phyloP scores from a whole-genome alignment of 192 early-diverging fungal species.

The Coemansia sp. region DNA sequence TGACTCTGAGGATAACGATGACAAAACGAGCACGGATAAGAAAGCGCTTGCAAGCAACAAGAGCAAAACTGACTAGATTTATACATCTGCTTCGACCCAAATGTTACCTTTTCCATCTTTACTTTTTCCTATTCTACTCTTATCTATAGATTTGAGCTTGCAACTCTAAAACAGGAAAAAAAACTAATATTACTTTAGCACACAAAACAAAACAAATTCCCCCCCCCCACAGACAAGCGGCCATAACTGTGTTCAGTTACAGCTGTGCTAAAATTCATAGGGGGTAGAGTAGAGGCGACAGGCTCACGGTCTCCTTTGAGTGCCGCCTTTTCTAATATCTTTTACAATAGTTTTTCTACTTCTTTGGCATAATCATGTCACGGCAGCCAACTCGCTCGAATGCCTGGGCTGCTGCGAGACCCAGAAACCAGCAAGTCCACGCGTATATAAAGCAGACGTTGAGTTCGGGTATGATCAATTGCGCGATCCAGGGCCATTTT shows the following conservation, averaged over 20 bases:
- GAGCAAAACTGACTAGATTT: background rate
- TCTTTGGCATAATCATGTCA: constrained; percentile 18
- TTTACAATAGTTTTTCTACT: background rate
- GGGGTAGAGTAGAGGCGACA: no score
- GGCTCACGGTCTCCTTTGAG: background rate
- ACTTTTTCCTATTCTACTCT: background rate
- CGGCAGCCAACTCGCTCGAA: constrained; percentile 1
- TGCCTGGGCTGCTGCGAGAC: constrained; percentile 24
- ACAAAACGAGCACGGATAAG: constrained; percentile 1
- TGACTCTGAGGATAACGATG: constrained; percentile 60
- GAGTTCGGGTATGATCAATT: constrained; percentile 24
- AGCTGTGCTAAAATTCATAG: background rate
- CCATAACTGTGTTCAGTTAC: background rate
- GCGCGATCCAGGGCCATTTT: constrained; percentile 18
- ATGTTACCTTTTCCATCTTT: background rate
- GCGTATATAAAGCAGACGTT: constrained; percentile 30
- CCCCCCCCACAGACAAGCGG: background rate
- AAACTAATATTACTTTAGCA: background rate
- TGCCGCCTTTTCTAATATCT: no score
- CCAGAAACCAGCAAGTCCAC: background rate
- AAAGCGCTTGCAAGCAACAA: background rate
- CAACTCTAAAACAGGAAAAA: background rate
- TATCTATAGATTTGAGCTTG: background rate
- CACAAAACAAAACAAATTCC: background rate
- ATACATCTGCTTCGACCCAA: background rate